Percentiles rank a stretch among this genome's conserved stretches.
Evolutionary conservation across 2,329 filamentous ascomycete genomes (phyloP).

Genomic region (Camillea tinctor): DNA sequence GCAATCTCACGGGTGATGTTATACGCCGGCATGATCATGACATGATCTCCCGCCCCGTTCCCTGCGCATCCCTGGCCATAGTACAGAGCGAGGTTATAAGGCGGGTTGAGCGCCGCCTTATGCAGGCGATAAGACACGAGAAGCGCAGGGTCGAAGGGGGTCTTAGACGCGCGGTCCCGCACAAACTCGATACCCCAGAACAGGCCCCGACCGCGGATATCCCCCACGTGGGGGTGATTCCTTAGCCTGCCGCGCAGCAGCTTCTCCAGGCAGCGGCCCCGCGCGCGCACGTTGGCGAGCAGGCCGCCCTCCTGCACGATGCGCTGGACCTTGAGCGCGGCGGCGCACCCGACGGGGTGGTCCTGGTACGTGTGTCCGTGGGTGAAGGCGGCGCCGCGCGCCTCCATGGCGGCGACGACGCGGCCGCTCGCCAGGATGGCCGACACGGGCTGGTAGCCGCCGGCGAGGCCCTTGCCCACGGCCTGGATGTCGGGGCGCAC

Average conservation of each 20-base stretch:
- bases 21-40: slow-evolving; percentile 26
- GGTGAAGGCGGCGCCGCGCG: slow-evolving; percentile 45
- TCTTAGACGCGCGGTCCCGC: slow-evolving; percentile 32
- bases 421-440: slow-evolving; percentile 53
- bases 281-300: slow-evolving; percentile 34
- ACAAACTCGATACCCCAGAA: slow-evolving; percentile 47
- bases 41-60: slow-evolving; percentile 20
- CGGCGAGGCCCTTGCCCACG: slow-evolving; percentile 62
- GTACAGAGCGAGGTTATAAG: slow-evolving; percentile 18
- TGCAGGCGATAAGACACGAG: slow-evolving; percentile 17
- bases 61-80: slow-evolving; percentile 23
- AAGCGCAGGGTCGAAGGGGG: slow-evolving; percentile 32
- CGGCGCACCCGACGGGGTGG: slow-evolving; percentile 39
- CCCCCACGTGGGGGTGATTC: slow-evolving; percentile 39
- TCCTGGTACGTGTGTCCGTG: slow-evolving; percentile 59
- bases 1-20: slow-evolving; percentile 17
- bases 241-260: slow-evolving; percentile 31
- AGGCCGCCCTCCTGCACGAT: slow-evolving; percentile 38
- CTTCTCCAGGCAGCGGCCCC: slow-evolving; percentile 32
- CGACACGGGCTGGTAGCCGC: slow-evolving; percentile 60
- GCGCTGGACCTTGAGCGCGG: slow-evolving; percentile 40
- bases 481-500: slow-evolving; percentile 59
- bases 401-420: slow-evolving; percentile 47
- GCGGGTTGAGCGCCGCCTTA: slow-evolving; percentile 7
- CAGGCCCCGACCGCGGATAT: slow-evolving; percentile 42